Evolutionary conservation across 192 early-diverging fungal species (phyloP), one percentile per base, ranked within the genome.

Genomic region (Mortierella alpina): DNA sequence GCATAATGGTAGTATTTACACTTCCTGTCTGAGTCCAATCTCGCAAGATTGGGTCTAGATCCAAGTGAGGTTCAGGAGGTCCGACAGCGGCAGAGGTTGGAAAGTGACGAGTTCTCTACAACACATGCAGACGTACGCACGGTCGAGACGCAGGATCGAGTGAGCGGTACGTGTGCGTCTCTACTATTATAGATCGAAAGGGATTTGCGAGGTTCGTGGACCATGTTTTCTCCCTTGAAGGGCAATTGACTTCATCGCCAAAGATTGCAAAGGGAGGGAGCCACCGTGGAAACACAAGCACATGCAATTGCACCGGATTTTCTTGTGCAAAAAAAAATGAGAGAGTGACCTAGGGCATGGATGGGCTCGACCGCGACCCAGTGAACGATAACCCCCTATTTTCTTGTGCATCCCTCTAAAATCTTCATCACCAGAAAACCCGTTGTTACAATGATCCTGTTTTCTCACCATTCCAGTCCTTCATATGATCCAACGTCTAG

Each of bases 21-120:
- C 44, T 56, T 12, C 6, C 31, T 77, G 60, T 77, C 74, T 6
- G 67, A 77, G 45, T 63, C 74, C 6, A 77, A 77, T 20, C 53
- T 77, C 31, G 62, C 61, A 23, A 20, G 55, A 17, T 42, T 70
- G 13, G 18, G 49, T 0, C 62, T 77, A 6, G 62, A 48, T 23
- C 52, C 59, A n/a, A 22, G 47, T 7, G 74, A 77, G 10, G 23
- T 65, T 7, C 56, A 58, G 39, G 60, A 46, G 10, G 46, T 77
- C 46, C 53, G 67, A 0, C 46, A 70, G 3, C 31, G 74, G 20
- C 74, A 77, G 13, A 47, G 23, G 8, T 15, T 60, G 54, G 74
- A 77, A 20, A 14, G 6, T 6, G 74, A 77, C 9, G 74, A 69
- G 20, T 61, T 77, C 3, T 39, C 23, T 17, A 56, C 60, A 6